Evolutionary conservation across 2,329 filamentous ascomycete genomes (phyloP).

Genomic region (Stachybotrys echinatus): DNA sequence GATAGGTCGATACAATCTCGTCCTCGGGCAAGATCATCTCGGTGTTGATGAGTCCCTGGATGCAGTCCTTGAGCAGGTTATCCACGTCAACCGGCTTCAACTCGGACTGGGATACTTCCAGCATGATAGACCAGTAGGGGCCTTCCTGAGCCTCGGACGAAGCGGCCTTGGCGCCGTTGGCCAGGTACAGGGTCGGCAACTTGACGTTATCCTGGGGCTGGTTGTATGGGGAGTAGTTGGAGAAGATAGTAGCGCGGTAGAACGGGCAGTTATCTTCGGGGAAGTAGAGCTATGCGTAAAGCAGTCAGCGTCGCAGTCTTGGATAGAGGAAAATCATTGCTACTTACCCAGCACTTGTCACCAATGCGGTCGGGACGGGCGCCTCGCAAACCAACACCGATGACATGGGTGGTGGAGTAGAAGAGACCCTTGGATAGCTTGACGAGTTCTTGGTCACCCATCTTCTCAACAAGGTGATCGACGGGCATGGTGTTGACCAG

Average conservation of each 20-base stretch:
- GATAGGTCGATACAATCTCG: constrained; percentile 97
- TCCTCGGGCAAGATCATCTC: constrained; percentile 88
- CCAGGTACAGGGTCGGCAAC: constrained; percentile 80
- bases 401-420: constrained; percentile 96
- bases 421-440: constrained; percentile 83
- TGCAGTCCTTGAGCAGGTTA: constrained; percentile 82
- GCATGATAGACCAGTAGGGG: constrained; percentile 99
- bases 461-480: constrained; percentile 78
- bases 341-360: constrained; percentile 92
- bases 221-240: constrained; percentile 99
- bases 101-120: constrained; percentile 92
- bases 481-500: constrained; percentile 95
- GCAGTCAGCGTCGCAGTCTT: constrained; percentile 18
- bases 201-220: constrained; percentile 79
- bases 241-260: constrained; percentile 99
- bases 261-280: constrained; percentile 98
- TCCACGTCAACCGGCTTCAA: constrained; percentile 90
- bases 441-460: constrained; percentile 82
- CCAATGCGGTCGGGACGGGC: constrained; percentile 90
- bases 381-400: constrained; percentile 92
- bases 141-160: constrained; percentile 73
- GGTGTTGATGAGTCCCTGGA: constrained; percentile 96
- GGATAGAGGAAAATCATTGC: not conserved
- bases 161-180: constrained; percentile 74
- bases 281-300: constrained; percentile 72